These are phyloP conservation scores for Dactylellina sp. DNA, from an alignment of 2,329 filamentous ascomycete genomes.

Conservation along the genomic window DNA sequence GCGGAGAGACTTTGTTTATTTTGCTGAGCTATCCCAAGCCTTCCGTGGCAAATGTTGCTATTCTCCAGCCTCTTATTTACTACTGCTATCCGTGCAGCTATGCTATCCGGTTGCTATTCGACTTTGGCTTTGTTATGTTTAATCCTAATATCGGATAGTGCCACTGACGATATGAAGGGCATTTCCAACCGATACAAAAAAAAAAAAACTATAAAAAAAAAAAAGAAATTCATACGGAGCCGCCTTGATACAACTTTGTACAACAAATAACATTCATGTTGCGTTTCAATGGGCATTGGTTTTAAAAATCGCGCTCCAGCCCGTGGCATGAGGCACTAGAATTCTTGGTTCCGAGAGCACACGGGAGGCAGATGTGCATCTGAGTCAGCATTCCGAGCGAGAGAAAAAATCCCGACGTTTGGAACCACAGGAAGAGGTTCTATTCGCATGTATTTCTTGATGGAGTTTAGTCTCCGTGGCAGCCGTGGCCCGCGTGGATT, in stretches of 20 bases:
- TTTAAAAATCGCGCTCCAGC: slow-evolving; percentile 27
- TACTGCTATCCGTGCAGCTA: background rate
- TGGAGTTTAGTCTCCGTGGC: slow-evolving; percentile 45
- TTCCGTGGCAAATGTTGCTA: no score
- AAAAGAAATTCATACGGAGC: no score
- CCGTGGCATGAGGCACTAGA: slow-evolving; percentile 12
- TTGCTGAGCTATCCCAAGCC: background rate
- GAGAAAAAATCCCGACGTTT: slow-evolving; percentile 9
- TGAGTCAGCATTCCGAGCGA: slow-evolving; percentile 26
- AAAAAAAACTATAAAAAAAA: no score
- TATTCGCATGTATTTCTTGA: slow-evolving; percentile 14
- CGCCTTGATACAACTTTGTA: slow-evolving; percentile 5
- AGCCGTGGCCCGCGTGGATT: slow-evolving; percentile 48
- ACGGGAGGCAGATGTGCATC: slow-evolving; percentile 14
- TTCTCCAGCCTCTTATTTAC: slow-evolving; percentile 5
- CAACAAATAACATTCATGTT: slow-evolving; percentile 38
- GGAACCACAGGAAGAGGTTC: slow-evolving; percentile 9
- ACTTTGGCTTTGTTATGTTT: background rate
- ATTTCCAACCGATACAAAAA: slow-evolving; percentile 12
- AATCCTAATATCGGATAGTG: background rate
- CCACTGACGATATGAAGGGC: slow-evolving; percentile 6
- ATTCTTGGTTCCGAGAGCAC: slow-evolving; percentile 25
- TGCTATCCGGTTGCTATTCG: background rate
- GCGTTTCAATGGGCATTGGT: slow-evolving; percentile 17
- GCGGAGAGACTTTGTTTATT: slow-evolving; percentile 6